Base-by-base conservation (phyloP, 2,329 filamentous ascomycete species). In the Colletotrichum falcatum region DNA sequence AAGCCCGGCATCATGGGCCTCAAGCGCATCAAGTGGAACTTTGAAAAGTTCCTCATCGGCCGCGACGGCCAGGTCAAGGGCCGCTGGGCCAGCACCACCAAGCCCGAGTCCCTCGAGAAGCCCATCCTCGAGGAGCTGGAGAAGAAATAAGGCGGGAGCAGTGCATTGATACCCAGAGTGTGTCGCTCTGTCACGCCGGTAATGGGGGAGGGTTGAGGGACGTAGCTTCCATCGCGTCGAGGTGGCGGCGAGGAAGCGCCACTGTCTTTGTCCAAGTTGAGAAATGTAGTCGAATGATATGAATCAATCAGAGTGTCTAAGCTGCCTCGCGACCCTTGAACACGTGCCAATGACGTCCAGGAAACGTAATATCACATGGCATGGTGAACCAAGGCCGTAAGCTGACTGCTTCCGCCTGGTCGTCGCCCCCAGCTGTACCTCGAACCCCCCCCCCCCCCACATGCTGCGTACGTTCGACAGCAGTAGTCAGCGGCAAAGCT, bases 21-120 rank as follows among this genome's bases (percentile, higher is more conserved):
- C 78, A 95, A 97, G 91, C 83, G 91, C 73, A 87, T 99, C 77
- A 98, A 98, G 92, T 99, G 96, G 96, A 99, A 99, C 85, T 99
- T 98, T 85, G 96, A 99, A 83, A 99, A 99, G 89, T 99, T 98
- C 84, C 84, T 99, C 73, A 86, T 99, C 74, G 92, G 91, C 71
- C 88, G 89, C 72, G 94, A 98, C 81, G 96, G 96, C 33, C 88
- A 92, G 83, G 94, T 98, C 75, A 92, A 93, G 83, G 88, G 88
- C 35, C 86, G 96, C 74, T 99, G 94, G 94, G 93, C 94, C 42
- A 95, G 93, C 81, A 92, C 90, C 23, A 94, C 92, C 71, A 96
- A 95, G 87, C 96, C 96, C 0, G 94, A 95, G 84, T 82, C 83
- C 48, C 83, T 99, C 76, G 92, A 95, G 88, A 86, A 87, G 73